Evolutionary conservation across 352 stramenopile species (phyloP).

Genomic region (Hyphochytrium catenoides): DNA sequence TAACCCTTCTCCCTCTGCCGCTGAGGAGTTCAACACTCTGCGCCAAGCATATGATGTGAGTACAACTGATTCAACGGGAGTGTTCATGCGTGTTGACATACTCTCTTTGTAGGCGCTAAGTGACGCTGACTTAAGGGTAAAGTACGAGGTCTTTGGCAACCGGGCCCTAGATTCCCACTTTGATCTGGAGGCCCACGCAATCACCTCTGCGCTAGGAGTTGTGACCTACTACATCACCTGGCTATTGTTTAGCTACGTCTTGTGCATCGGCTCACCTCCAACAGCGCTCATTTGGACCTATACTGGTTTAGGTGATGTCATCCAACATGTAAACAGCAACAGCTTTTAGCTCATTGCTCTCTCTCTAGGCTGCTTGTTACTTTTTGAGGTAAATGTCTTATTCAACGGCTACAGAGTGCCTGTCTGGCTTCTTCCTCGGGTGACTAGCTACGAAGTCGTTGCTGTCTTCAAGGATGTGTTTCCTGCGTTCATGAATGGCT

Average conservation of each 20-base stretch:
- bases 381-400: conserved; percentile 75
- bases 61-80: too few relatives aligned
- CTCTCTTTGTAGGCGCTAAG: background rate
- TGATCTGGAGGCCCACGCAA: conserved; percentile 64
- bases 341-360: too few relatives aligned
- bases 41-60: conserved; percentile 87
- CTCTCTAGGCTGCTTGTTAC: conserved; percentile 78
- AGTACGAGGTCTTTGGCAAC: conserved; percentile 33
- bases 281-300: conserved; percentile 78
- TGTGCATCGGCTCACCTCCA: conserved; percentile 74
- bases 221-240: conserved; percentile 85
- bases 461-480: conserved; percentile 76
- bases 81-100: conserved; percentile 36
- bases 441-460: conserved; percentile 74
- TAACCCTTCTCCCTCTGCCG: conserved; percentile 70
- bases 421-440: conserved; percentile 31
- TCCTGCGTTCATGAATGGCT: conserved; percentile 86
- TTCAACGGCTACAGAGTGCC: conserved; percentile 28
- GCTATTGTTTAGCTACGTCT: conserved; percentile 80
- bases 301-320: too few relatives aligned
- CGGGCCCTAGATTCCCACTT: conserved; percentile 83
- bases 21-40: conserved; percentile 74
- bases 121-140: background rate
- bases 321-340: too few relatives aligned
- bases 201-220: conserved; percentile 67